phyloP scores from a whole-genome alignment of 2,329 filamentous ascomycete species.

The Penicillium sp. region DNA sequence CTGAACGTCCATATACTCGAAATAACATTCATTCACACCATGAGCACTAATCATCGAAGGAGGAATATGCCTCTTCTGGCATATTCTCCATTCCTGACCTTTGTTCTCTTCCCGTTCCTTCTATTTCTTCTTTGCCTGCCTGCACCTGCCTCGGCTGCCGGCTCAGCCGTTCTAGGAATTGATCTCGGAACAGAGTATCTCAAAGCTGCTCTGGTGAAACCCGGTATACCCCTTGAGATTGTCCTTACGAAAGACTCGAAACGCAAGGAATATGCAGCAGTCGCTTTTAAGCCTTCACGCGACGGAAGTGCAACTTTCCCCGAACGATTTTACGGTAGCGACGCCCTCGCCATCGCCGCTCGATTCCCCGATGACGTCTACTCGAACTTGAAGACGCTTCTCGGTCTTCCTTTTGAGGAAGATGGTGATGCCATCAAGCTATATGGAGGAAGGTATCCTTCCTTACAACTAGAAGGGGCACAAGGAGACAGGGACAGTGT shows the following conservation, averaged over 20 bases:
- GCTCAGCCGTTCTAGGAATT: slow-evolving; percentile 80
- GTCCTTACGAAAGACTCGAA: slow-evolving; percentile 97
- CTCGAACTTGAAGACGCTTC: slow-evolving; percentile 83
- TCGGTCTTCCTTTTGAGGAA: slow-evolving; percentile 61
- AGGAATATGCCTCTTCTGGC: slow-evolving; percentile 19
- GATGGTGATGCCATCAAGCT: slow-evolving; percentile 55
- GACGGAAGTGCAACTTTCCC: slow-evolving; percentile 67
- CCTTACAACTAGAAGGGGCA: slow-evolving; percentile 61
- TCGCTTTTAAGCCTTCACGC: slow-evolving; percentile 87
- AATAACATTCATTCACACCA: slow-evolving; percentile 15
- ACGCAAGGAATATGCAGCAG: slow-evolving; percentile 85
- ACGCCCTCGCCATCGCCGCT: slow-evolving; percentile 80
- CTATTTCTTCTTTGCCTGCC: slow-evolving; percentile 54
- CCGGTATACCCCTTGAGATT: slow-evolving; percentile 94
- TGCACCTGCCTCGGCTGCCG: slow-evolving; percentile 55
- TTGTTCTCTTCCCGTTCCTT: slow-evolving; percentile 49
- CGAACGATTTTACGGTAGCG: slow-evolving; percentile 85
- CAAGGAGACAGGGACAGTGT: slow-evolving; percentile 60
- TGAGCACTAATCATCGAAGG: slow-evolving; percentile 29
- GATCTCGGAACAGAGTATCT: slow-evolving; percentile 96
- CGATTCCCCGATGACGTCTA: slow-evolving; percentile 92
- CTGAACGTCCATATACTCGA: not conserved
- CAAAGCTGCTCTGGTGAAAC: slow-evolving; percentile 93
- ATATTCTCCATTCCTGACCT: slow-evolving; percentile 33
- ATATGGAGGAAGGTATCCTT: slow-evolving; percentile 75